phyloP scores from a whole-genome alignment of 257 asterid genomes.

The Anisodus tanguticus region DNA sequence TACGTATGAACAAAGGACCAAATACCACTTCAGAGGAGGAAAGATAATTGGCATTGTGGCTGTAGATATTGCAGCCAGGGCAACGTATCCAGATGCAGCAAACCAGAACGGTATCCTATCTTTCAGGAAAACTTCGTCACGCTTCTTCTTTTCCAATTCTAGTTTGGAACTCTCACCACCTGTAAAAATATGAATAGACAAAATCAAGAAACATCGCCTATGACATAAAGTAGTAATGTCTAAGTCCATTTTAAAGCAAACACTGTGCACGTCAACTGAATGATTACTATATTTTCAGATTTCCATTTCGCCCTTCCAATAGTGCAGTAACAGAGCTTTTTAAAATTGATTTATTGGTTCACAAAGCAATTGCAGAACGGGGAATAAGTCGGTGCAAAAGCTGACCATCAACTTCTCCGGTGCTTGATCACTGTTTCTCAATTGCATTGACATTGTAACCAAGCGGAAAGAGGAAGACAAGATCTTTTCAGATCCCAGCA shows the following conservation, averaged over 20 bases:
- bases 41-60: slow-evolving; percentile 77
- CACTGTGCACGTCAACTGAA: not conserved
- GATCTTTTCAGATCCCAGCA: not conserved
- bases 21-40: slow-evolving; percentile 92
- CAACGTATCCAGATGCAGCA: slow-evolving; percentile 88
- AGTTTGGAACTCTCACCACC: slow-evolving; percentile 58
- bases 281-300: not conserved
- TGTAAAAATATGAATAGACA: slow-evolving; percentile 35
- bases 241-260: not conserved
- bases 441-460: slow-evolving; percentile 19
- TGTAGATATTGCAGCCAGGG: slow-evolving; percentile 84
- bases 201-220: not conserved
- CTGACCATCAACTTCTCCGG: not conserved
- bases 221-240: slow-evolving; percentile 5
- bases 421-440: slow-evolving; percentile 16
- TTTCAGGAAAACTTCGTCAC: slow-evolving; percentile 70
- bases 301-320: not conserved
- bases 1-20: slow-evolving; percentile 84
- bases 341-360: not conserved
- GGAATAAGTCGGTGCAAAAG: slow-evolving; percentile 17
- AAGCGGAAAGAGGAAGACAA: slow-evolving; percentile 13
- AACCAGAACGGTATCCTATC: slow-evolving; percentile 83
- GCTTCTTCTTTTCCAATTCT: slow-evolving; percentile 62
- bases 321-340: slow-evolving; percentile 2
- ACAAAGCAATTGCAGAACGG: slow-evolving; percentile 17